phyloP scores from a whole-genome alignment of 805 yeast species.

The Ogataea pini region DNA sequence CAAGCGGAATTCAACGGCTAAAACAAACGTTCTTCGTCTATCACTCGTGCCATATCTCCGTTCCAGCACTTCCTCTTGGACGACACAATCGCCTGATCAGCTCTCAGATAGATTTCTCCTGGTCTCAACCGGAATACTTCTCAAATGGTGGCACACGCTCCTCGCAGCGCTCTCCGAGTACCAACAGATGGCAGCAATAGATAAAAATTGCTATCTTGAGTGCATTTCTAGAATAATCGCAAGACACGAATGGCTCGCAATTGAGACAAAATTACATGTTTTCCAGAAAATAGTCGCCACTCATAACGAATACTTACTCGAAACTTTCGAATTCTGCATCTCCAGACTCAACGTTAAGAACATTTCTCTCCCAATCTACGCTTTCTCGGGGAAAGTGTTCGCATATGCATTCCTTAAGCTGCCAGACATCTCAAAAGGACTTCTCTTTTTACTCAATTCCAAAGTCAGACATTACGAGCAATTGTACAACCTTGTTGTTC shows the following conservation, averaged over 20 bases:
- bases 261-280: slow-evolving; percentile 8
- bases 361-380: slow-evolving; percentile 56
- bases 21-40: slow-evolving; percentile 49
- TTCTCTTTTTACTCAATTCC: slow-evolving; percentile 57
- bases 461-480: slow-evolving; percentile 46
- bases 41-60: slow-evolving; percentile 48
- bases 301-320: slow-evolving; percentile 42
- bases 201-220: slow-evolving; percentile 54
- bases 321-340: slow-evolving; percentile 56
- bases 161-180: slow-evolving; percentile 34
- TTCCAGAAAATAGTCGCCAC: slow-evolving; percentile 26
- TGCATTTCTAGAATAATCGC: slow-evolving; percentile 52
- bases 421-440: slow-evolving; percentile 56
- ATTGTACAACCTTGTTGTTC: slow-evolving; percentile 24
- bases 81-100: slow-evolving; percentile 12
- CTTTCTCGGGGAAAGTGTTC: slow-evolving; percentile 70
- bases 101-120: slow-evolving; percentile 10
- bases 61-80: slow-evolving; percentile 15
- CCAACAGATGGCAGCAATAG: slow-evolving; percentile 43
- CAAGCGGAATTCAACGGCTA: slow-evolving; percentile 39
- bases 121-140: slow-evolving; percentile 24
- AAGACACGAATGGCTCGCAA: slow-evolving; percentile 45
- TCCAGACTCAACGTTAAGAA: slow-evolving; percentile 49
- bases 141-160: slow-evolving; percentile 58
- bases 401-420: slow-evolving; percentile 61